These are phyloP conservation scores for Oropetium thomaeum DNA, from an alignment of 176 grass and related monocot species.

Conservation along the genomic window DNA sequence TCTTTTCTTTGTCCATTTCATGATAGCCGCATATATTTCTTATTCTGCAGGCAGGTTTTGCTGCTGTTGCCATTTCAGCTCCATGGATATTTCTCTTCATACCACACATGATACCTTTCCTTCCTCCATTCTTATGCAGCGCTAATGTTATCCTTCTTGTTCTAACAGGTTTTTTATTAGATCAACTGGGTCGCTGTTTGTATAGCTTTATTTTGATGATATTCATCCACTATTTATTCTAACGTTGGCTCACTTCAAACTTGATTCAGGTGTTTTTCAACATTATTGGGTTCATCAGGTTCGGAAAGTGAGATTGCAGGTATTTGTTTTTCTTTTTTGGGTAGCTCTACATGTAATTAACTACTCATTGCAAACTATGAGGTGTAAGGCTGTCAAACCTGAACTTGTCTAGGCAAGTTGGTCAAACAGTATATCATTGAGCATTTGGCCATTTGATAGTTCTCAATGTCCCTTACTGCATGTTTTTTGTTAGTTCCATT, in stretches of 20 bases:
- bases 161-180: slow-evolving; percentile 66
- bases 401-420: background rate
- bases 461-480: background rate
- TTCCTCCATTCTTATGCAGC: slow-evolving; percentile 76
- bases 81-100: slow-evolving; percentile 84
- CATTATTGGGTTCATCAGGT: slow-evolving; percentile 98
- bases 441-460: background rate
- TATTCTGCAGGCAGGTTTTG: slow-evolving; percentile 73
- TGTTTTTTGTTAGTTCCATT: background rate
- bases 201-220: background rate
- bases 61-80: slow-evolving; percentile 66
- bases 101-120: slow-evolving; percentile 51
- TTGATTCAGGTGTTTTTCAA: slow-evolving; percentile 78
- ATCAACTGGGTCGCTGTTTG: slow-evolving; percentile 12
- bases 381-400: background rate
- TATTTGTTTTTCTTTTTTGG: slow-evolving; percentile 12
- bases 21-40: slow-evolving; percentile 21
- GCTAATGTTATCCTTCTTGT: slow-evolving; percentile 73
- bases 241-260: slow-evolving; percentile 28
- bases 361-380: background rate
- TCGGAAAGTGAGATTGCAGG: slow-evolving; percentile 98
- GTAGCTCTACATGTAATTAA: background rate
- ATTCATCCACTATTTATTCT: slow-evolving; percentile 8
- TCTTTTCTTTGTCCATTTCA: background rate
- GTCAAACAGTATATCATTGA: background rate